Evolutionary conservation across 169 alveolate species (phyloP), one percentile per base, ranked within the genome.

Genomic region (Plasmodium vinckei): DNA sequence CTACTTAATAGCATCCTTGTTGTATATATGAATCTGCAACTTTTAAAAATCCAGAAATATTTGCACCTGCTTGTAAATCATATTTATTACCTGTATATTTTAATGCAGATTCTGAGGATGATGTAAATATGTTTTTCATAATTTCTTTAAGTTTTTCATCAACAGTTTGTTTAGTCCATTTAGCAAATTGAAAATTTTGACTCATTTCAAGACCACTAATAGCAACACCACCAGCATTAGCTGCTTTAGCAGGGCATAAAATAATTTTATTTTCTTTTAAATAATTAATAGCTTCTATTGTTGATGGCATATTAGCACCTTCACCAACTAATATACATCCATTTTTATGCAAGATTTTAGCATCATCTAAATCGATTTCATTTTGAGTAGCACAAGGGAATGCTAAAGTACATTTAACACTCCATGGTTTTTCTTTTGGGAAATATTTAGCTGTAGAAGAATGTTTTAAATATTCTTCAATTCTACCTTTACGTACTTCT

Each of bases 221-320:
- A 46, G 97, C 96, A 19, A 95, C 98, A 2, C 98, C 98, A 6
- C 98, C 98, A 19, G 98, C 98, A 86, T 95, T 95, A 1, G 98
- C 96, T 12, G 98, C 98, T 72, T 95, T 95, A 1, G 95, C 95
- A 1, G 98, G 98, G n/a, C 97, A 94, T 21, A 94, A 73, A 10
- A 94, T 33, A 7, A 95, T 75, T 5, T 93, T 79, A 47, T 88
- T 71, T 12, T 61, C 72, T 65, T 91, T 92, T 73, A 94, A 94
- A 42, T 87, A 67, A 63, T 91, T 84, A n/a, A 86, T 92, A 9
- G 98, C 98, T 5, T 92, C 95, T 1, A 79, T 72, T 6, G 95
- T 92, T n/a, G 96, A 88, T 42, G 97, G 97, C 98, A 95, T 95
- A 93, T 95, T 95, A 33, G 98, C 95, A 7, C 96, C 96, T 91